These are phyloP conservation scores for Salix koriyanagi DNA, from an alignment of 345 rosid species.

Conservation along the genomic window DNA sequence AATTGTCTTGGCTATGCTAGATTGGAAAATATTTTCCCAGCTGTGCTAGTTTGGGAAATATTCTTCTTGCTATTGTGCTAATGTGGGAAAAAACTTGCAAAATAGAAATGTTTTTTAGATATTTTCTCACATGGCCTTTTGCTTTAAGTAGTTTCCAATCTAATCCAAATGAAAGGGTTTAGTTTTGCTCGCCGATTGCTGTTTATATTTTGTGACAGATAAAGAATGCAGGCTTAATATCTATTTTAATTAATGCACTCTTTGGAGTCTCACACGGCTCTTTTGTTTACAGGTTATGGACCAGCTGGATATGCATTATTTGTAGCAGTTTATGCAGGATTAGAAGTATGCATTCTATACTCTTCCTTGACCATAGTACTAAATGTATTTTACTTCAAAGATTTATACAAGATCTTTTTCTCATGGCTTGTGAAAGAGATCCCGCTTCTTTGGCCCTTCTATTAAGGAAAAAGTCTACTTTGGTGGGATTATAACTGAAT, in stretches of 20 bases:
- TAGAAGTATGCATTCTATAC: conserved; percentile 57
- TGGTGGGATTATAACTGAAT: not conserved
- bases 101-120: not conserved
- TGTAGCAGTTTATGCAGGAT: conserved; percentile 86
- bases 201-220: not conserved
- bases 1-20: too few species aligned
- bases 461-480: not conserved
- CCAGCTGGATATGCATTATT: conserved; percentile 92
- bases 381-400: not conserved
- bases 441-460: not conserved
- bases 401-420: not conserved
- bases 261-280: not conserved
- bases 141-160: not conserved
- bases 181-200: not conserved
- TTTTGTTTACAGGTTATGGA: conserved; percentile 66
- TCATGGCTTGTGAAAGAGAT: not conserved
- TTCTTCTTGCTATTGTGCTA: too few species aligned
- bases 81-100: too few species aligned
- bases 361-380: conserved; percentile 1
- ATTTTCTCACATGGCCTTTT: not conserved
- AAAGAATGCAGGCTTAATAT: not conserved
- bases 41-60: too few species aligned
- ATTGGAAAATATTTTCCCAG: too few species aligned
- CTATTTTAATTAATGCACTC: not conserved
- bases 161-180: not conserved